These are phyloP conservation scores for Lepidium sativum DNA, from an alignment of 345 rosid species.

Conservation along the genomic window DNA sequence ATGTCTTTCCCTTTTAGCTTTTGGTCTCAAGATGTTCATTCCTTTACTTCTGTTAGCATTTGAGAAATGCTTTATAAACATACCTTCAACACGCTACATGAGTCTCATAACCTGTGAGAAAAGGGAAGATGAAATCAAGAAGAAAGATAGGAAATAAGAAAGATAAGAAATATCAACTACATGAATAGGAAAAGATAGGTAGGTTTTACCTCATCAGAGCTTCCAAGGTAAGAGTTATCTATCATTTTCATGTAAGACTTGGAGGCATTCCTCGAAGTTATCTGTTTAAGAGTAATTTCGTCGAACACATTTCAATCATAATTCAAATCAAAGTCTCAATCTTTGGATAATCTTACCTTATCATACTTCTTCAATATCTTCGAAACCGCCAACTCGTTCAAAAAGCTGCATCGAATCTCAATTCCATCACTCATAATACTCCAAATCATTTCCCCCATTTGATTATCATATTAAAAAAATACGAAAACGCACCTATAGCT, in stretches of 20 bases:
- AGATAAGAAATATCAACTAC: background rate
- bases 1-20: conserved; percentile 50
- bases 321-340: background rate
- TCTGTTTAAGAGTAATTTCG: conserved; percentile 31
- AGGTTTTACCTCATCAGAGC: conserved; percentile 29
- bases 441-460: background rate
- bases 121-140: background rate
- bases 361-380: conserved; percentile 76
- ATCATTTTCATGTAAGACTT: conserved; percentile 58
- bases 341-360: conserved; percentile 33
- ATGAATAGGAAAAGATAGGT: background rate
- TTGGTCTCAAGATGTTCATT: conserved; percentile 52
- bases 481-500: conserved; percentile 36
- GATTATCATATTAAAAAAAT: background rate
- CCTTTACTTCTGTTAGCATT: conserved; percentile 56
- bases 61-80: conserved; percentile 57
- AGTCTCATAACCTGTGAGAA: conserved; percentile 34
- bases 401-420: conserved; percentile 33
- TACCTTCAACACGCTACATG: conserved; percentile 52
- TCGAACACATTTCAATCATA: conserved; percentile 8
- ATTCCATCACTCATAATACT: background rate
- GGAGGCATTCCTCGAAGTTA: conserved; percentile 46
- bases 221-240: conserved; percentile 51
- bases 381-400: conserved; percentile 53
- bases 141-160: conserved; percentile 11